Evolutionary conservation across 345 rosid genomes (phyloP).

Genomic region (Tarenaya hassleriana): DNA sequence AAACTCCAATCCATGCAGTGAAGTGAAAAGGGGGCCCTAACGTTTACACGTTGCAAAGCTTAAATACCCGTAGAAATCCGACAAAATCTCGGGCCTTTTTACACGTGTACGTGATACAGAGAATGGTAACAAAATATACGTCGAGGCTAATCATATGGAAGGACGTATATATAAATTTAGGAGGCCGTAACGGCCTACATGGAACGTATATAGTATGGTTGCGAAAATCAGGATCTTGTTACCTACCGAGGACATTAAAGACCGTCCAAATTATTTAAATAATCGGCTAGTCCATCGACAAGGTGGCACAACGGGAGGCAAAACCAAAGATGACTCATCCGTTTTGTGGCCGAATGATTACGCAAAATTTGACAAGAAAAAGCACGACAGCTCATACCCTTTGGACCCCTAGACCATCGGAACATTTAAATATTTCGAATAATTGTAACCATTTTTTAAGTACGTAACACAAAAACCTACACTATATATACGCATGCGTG

Average conservation of each 20-base stretch:
- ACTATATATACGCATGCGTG: conserved; percentile 15
- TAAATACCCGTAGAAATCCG: too few species aligned
- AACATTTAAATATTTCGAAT: background rate
- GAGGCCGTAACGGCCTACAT: conserved; percentile 3
- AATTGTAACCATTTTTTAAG: conserved; percentile 16
- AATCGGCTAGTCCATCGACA: conserved; percentile 9
- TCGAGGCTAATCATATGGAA: conserved; percentile 8
- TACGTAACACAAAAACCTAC: conserved; percentile 10
- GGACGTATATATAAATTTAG: background rate
- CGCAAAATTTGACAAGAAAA: conserved; percentile 23
- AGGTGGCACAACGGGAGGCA: conserved; percentile 27
- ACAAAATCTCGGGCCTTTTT: background rate
- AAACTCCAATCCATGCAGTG: too few species aligned
- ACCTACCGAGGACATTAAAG: conserved; percentile 25
- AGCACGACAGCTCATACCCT: conserved; percentile 26
- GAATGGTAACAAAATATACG: background rate
- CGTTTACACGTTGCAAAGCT: too few species aligned
- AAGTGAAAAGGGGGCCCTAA: too few species aligned
- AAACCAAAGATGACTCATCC: conserved; percentile 24
- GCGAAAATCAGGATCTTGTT: conserved; percentile 26
- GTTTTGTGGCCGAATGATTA: conserved; percentile 19
- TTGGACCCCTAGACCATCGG: conserved; percentile 5
- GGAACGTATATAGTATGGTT: conserved; percentile 23
- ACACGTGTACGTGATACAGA: conserved; percentile 6
- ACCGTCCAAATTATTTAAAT: conserved; percentile 22